These are phyloP conservation scores for Fusarium sp. DNA, from an alignment of 2,329 filamentous ascomycete genomes.

Conservation along the genomic window DNA sequence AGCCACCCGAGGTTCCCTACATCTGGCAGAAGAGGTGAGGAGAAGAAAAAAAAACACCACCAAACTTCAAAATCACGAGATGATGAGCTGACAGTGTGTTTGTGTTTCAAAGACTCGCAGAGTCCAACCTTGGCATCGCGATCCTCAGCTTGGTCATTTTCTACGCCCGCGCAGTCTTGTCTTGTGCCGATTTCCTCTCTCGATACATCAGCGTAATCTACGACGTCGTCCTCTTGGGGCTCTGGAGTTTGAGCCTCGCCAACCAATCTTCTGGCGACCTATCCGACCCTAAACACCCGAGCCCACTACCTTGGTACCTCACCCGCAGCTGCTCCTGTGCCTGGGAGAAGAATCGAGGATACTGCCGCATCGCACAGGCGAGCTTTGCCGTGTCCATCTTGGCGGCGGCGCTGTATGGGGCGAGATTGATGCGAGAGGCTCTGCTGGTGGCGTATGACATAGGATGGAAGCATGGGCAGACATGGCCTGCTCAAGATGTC, in stretches of 20 bases:
- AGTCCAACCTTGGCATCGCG: slow-evolving; percentile 44
- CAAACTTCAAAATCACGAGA: not conserved
- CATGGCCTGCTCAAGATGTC: not conserved
- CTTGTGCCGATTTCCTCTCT: slow-evolving; percentile 36
- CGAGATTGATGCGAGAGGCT: slow-evolving; percentile 22
- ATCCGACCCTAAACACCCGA: slow-evolving; percentile 38
- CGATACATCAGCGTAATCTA: slow-evolving; percentile 41
- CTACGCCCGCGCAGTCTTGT: slow-evolving; percentile 38
- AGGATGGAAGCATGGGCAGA: slow-evolving; percentile 7
- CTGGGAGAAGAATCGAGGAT: slow-evolving; percentile 19
- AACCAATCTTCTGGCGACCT: slow-evolving; percentile 40
- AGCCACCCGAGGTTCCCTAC: slow-evolving; percentile 41
- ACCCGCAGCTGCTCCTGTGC: slow-evolving; percentile 30
- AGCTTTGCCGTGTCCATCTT: slow-evolving; percentile 33
- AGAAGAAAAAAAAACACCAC: not conserved
- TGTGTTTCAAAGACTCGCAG: slow-evolving; percentile 34
- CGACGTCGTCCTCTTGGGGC: slow-evolving; percentile 40
- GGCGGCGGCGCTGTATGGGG: slow-evolving; percentile 29
- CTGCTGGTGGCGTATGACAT: slow-evolving; percentile 16
- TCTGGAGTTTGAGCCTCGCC: slow-evolving; percentile 42
- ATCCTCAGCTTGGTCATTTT: slow-evolving; percentile 44
- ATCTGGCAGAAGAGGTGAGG: slow-evolving; percentile 44
- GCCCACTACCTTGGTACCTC: slow-evolving; percentile 43
- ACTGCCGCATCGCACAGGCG: slow-evolving; percentile 39
- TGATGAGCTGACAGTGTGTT: not conserved